Base-by-base conservation (phyloP, 2,329 filamentous ascomycete genomes). In the Alternaria burnsii region DNA sequence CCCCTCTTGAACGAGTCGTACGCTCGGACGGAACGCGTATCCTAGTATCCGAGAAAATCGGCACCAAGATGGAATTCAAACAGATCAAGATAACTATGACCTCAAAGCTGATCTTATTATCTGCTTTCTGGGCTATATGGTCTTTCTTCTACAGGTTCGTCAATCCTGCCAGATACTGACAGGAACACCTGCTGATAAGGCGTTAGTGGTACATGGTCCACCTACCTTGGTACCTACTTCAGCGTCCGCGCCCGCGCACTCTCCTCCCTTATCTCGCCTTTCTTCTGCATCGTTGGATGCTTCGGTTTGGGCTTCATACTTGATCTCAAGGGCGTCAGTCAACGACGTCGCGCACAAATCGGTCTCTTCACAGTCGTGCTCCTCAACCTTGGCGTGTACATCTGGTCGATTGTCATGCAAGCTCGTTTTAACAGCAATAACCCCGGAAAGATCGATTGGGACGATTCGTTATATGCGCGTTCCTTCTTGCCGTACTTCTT, bases 301-400 rank as follows among this genome's bases (percentile, higher is more conserved):
- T 84, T 84, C 53, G 82, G 80, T 42, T 79, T 83, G 5, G 82
- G 82, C 1, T 84, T 83, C 58, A 79, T 95, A 84, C 81, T 88
- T 89, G 56, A 82, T 78, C 69, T 91, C 87, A 55, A 96, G 79
- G 26, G 90, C 87, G 63, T 87, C 81, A 9, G 91, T 86, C 67
- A 86, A 65, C 72, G 82, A 9, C 80, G 82, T 20, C 77, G 82
- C 12, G 82, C 82, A 16, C 82, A 84, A 58, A 58, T 81, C 5
- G 82, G 82, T 48, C 76, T 84, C 7, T 80, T 79, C 60, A 79
- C 75, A 4, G 81, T 84, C 5, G 78, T 82, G 3, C 69, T 80
- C n/a, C 76, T 82, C 7, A 84, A 83, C 44, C 62, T 81, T 5
- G 82, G 79, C n/a, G 82, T 83, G 0, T 84, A 84, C 52, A 81